These are phyloP conservation scores for Saccharomycopsis sp. DNA, from an alignment of 805 yeast genomes.

Conservation along the genomic window DNA sequence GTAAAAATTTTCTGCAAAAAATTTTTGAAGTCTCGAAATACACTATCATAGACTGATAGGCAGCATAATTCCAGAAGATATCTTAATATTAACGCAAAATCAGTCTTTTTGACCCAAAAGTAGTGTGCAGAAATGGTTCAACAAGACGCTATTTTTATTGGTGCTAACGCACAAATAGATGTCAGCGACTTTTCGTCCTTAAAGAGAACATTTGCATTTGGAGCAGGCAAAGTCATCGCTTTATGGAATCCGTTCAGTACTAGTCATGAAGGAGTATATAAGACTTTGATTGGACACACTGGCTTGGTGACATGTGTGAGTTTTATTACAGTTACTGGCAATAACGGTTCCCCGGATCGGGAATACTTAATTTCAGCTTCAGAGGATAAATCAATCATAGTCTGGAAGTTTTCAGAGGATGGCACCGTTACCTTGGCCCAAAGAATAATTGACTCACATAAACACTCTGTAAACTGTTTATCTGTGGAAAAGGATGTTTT, in stretches of 20 bases:
- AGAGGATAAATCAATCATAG: constrained; percentile 55
- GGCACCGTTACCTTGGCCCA: constrained; percentile 24
- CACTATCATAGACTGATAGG: background rate
- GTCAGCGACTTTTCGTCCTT: constrained; percentile 44
- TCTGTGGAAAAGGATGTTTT: constrained; percentile 38
- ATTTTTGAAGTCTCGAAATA: background rate
- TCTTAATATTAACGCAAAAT: too few species aligned
- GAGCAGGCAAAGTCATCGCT: constrained; percentile 61
- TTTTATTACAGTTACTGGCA: constrained; percentile 31
- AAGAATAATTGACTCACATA: constrained; percentile 34
- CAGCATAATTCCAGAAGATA: too few species aligned
- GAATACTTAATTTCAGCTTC: constrained; percentile 50
- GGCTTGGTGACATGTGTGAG: constrained; percentile 62
- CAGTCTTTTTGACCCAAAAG: too few species aligned
- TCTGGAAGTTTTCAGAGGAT: constrained; percentile 43
- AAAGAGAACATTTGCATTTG: constrained; percentile 52
- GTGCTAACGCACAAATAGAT: constrained; percentile 63
- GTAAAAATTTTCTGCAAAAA: background rate
- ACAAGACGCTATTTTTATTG: constrained; percentile 57
- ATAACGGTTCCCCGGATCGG: constrained; percentile 33
- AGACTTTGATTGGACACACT: constrained; percentile 55
- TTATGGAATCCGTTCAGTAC: constrained; percentile 55
- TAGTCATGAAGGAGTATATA: constrained; percentile 36
- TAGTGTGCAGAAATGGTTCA: constrained; percentile 2
- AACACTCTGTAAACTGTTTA: constrained; percentile 48